phyloP scores from a whole-genome alignment of 768 basidiomycete species.

The Neoboletus magnificus region DNA sequence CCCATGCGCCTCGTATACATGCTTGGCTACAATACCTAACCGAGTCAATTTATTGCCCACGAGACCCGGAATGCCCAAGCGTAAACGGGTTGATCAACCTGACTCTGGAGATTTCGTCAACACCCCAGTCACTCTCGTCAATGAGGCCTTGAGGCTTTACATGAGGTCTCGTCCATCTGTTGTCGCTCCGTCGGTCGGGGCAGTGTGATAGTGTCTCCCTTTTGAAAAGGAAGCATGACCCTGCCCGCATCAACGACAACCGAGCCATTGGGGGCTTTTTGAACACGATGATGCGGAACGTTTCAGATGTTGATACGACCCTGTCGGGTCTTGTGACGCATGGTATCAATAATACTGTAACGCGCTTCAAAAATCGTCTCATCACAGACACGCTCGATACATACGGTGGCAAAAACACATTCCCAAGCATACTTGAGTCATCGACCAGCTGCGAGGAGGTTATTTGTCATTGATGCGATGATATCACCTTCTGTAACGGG shows the following conservation, averaged over 20 bases:
- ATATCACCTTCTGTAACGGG: slow-evolving; percentile 55
- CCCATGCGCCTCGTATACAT: neutral
- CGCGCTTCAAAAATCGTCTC: neutral
- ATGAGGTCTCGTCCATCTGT: slow-evolving; percentile 22
- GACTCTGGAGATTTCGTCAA: slow-evolving; percentile 28
- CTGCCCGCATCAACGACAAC: slow-evolving; percentile 34
- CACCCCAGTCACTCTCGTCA: slow-evolving; percentile 17
- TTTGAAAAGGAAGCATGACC: slow-evolving; percentile 40
- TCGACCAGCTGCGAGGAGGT: slow-evolving; percentile 45
- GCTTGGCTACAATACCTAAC: neutral
- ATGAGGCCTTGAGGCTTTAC: too few species aligned
- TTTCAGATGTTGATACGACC: slow-evolving; percentile 38
- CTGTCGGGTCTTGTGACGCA: slow-evolving; percentile 36
- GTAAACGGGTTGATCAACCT: slow-evolving; percentile 24
- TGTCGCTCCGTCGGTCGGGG: slow-evolving; percentile 12
- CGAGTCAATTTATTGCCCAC: slow-evolving; percentile 19
- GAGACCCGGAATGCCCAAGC: slow-evolving; percentile 43
- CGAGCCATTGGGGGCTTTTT: slow-evolving; percentile 31
- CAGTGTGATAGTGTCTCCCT: slow-evolving; percentile 38
- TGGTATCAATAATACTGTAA: slow-evolving; percentile 47
- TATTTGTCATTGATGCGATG: slow-evolving; percentile 44
- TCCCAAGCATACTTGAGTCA: slow-evolving; percentile 47
- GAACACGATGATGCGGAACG: slow-evolving; percentile 50
- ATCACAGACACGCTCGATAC: slow-evolving; percentile 8
- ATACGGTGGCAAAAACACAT: slow-evolving; percentile 51